These are phyloP conservation scores for Cudoniella acicularis DNA, from an alignment of 495 filamentous ascomycete genomes.

Conservation along the genomic window DNA sequence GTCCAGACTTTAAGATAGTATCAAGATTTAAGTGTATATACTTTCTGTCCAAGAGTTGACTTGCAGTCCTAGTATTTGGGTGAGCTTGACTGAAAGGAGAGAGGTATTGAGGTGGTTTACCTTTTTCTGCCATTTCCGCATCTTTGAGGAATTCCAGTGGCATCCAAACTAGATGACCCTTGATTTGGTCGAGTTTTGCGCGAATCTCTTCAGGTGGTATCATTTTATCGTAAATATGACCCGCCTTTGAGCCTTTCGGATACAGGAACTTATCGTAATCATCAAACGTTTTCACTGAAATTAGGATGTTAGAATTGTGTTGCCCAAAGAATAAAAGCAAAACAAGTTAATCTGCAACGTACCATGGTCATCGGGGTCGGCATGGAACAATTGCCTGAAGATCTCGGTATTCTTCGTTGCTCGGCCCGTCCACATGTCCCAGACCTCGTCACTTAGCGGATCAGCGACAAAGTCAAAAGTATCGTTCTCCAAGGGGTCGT, in stretches of 20 bases:
- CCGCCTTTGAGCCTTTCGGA: conserved; percentile 64
- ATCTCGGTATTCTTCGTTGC: conserved; percentile 77
- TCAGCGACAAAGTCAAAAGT: conserved; percentile 77
- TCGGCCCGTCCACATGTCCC: conserved; percentile 76
- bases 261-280: conserved; percentile 81
- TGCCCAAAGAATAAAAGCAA: too few relatives aligned
- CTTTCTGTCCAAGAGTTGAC: conserved; percentile 71
- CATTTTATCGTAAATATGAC: conserved; percentile 79
- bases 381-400: conserved; percentile 87
- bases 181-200: conserved; percentile 70
- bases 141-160: conserved; percentile 81
- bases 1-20: too few relatives aligned
- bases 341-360: too few relatives aligned
- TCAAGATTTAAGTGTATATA: conserved; percentile 46
- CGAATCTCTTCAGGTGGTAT: conserved; percentile 66
- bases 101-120: neutral
- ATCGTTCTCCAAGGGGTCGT: conserved; percentile 59
- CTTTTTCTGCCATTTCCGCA: conserved; percentile 87
- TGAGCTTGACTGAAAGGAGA: too few relatives aligned
- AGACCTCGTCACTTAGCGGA: conserved; percentile 74
- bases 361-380: conserved; percentile 86
- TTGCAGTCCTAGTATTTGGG: conserved; percentile 57
- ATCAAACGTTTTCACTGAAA: conserved; percentile 72
- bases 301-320: neutral
- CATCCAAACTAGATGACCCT: conserved; percentile 95